Conservation (phyloP, 768 basidiomycete genomes). For the Tephrocybe sp. region DNA sequence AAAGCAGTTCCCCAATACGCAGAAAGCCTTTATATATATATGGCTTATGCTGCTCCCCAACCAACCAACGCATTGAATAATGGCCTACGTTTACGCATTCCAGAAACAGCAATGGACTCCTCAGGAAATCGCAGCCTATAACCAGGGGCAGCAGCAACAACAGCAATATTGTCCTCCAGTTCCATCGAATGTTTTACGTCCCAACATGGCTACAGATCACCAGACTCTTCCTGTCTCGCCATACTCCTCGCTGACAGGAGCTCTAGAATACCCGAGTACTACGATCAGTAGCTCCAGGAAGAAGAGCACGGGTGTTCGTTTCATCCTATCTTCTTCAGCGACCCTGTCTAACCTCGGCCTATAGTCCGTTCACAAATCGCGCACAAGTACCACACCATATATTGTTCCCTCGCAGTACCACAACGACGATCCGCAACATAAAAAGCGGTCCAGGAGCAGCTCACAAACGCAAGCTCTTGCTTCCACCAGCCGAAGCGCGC, state of each 20-base stretch:
- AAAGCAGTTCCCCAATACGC: constrained; percentile 8
- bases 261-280: constrained; percentile 10
- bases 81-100: constrained; percentile 10
- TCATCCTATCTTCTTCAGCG: background rate
- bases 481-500: constrained; percentile 5
- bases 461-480: constrained; percentile 11
- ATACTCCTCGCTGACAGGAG: constrained; percentile 21
- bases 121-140: background rate
- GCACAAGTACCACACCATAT: constrained; percentile 4
- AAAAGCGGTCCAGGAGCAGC: constrained; percentile 2
- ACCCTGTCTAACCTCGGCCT: background rate
- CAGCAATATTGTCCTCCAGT: background rate
- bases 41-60: background rate
- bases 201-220: constrained; percentile 1
- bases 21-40: constrained; percentile 9
- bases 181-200: constrained; percentile 6
- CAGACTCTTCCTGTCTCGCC: constrained; percentile 14
- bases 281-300: constrained; percentile 2
- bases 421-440: constrained; percentile 13
- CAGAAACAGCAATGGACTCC: constrained; percentile 9
- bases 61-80: background rate
- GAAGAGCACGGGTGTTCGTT: constrained; percentile 10
- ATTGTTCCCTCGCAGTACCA: constrained; percentile 3
- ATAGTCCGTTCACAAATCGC: constrained; percentile 12
- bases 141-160: background rate